Conservation (phyloP, 345 rosid species). For the Reutealis trisperma region DNA sequence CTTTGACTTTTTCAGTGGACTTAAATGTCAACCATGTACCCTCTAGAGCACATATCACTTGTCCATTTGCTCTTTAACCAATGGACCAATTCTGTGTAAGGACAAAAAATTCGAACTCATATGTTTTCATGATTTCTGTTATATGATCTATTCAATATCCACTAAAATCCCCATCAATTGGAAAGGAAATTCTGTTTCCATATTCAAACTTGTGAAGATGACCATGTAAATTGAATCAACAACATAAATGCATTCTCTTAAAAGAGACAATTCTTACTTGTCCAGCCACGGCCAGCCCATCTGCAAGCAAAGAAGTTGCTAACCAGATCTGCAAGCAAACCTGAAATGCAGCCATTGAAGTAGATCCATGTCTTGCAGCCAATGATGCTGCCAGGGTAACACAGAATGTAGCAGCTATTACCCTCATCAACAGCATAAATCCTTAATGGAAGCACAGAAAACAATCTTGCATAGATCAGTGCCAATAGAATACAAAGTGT, state of each 20-base stretch:
- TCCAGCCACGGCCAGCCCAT: conserved; percentile 35
- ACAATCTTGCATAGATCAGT: conserved; percentile 2
- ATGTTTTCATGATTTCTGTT: not conserved
- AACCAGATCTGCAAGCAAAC: conserved; percentile 33
- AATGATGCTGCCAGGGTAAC: conserved; percentile 35
- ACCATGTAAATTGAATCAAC: not conserved
- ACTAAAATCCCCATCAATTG: not conserved
- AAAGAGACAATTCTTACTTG: conserved; percentile 24
- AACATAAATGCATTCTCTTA: not conserved
- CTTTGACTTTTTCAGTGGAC: too few species aligned
- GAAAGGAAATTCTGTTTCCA: not conserved
- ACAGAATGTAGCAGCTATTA: conserved; percentile 33
- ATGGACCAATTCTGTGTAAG: not conserved
- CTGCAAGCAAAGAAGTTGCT: conserved; percentile 36
- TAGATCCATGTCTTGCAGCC: conserved; percentile 30
- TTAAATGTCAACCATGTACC: too few species aligned
- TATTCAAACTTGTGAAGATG: not conserved
- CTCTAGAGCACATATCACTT: too few species aligned
- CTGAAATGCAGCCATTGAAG: conserved; percentile 38
- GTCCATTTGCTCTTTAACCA: not conserved
- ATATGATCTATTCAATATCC: not conserved
- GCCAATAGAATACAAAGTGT: not conserved
- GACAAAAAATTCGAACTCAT: not conserved
- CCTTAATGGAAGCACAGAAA: conserved; percentile 14
- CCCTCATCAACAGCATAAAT: conserved; percentile 29